These are phyloP conservation scores for Yamadazyma atmosphaerica DNA, from an alignment of 1,139 yeast genomes.

Conservation along the genomic window DNA sequence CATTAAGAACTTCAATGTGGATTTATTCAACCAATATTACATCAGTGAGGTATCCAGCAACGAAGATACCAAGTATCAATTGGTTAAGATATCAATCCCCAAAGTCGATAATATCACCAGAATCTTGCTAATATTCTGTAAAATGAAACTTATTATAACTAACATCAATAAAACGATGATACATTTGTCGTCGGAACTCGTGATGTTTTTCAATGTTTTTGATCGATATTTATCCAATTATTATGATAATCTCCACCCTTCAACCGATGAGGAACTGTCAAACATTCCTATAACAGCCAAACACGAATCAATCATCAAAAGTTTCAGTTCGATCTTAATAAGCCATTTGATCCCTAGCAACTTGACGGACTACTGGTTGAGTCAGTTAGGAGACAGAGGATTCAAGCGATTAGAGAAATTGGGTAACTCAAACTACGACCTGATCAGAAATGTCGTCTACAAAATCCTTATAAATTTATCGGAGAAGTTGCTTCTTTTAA, in stretches of 20 bases:
- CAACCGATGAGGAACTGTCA: constrained; percentile 4
- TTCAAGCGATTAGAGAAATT: constrained; percentile 56
- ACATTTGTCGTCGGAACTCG: constrained; percentile 36
- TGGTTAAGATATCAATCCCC: constrained; percentile 1
- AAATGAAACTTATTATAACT: constrained; percentile 28
- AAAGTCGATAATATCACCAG: constrained; percentile 10
- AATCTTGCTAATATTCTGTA: constrained; percentile 30
- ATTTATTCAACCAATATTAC: constrained; percentile 33
- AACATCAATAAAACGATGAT: constrained; percentile 41
- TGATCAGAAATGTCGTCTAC: constrained; percentile 44
- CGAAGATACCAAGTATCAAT: neutral
- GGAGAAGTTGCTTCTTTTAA: constrained; percentile 56
- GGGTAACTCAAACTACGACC: constrained; percentile 53
- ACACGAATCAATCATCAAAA: constrained; percentile 9
- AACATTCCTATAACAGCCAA: constrained; percentile 8
- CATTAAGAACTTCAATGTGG: constrained; percentile 18
- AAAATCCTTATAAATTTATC: constrained; percentile 53
- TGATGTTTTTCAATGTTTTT: constrained; percentile 40
- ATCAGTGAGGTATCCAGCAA: constrained; percentile 12
- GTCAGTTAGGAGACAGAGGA: constrained; percentile 69
- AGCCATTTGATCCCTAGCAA: constrained; percentile 55
- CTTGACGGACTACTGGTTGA: constrained; percentile 43
- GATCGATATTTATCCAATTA: constrained; percentile 38
- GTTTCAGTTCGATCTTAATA: constrained; percentile 51
- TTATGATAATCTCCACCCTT: constrained; percentile 22